Evolutionary conservation across 2,329 filamentous ascomycete genomes (phyloP).

Genomic region (Curvularia eragrostidis): DNA sequence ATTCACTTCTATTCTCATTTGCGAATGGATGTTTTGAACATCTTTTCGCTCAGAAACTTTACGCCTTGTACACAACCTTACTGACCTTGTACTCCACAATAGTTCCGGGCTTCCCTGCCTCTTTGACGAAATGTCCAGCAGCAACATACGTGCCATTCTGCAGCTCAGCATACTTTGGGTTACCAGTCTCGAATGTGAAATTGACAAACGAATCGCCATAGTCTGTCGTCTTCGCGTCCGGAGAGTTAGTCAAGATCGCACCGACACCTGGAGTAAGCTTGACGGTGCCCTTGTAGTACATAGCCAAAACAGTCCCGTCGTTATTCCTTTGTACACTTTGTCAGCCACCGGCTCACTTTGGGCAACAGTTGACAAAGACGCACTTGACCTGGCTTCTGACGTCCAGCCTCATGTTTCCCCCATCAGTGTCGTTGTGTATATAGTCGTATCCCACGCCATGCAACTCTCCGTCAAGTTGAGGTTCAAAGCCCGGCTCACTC

Average conservation of each 20-base stretch:
- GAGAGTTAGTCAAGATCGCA: conserved; percentile 27
- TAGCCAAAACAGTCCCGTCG: conserved; percentile 36
- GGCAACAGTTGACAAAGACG: background rate
- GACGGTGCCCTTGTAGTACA: conserved; percentile 45
- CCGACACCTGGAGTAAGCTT: conserved; percentile 32
- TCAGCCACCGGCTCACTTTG: background rate
- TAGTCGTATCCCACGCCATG: conserved; percentile 45
- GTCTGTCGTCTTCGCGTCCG: conserved; percentile 37
- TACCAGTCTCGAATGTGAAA: conserved; percentile 43
- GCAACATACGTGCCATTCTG: conserved; percentile 42
- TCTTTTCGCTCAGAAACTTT: background rate
- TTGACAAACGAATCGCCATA: conserved; percentile 42
- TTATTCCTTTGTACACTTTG: conserved; percentile 17
- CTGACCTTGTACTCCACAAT: conserved; percentile 45
- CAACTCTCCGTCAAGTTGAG: conserved; percentile 36
- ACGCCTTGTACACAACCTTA: conserved; percentile 29
- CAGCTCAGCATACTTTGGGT: conserved; percentile 35
- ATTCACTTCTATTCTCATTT: background rate
- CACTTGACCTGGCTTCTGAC: conserved; percentile 39
- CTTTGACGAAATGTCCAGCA: conserved; percentile 39
- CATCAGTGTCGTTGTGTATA: conserved; percentile 39
- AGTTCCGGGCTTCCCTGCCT: conserved; percentile 24
- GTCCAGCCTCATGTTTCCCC: conserved; percentile 39
- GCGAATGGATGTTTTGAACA: background rate
- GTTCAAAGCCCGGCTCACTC: conserved; percentile 40